Evolutionary conservation across 495 filamentous ascomycete species (phyloP), one percentile per base, ranked within the genome.

Genomic region (Aspergillus coremiiformis): DNA sequence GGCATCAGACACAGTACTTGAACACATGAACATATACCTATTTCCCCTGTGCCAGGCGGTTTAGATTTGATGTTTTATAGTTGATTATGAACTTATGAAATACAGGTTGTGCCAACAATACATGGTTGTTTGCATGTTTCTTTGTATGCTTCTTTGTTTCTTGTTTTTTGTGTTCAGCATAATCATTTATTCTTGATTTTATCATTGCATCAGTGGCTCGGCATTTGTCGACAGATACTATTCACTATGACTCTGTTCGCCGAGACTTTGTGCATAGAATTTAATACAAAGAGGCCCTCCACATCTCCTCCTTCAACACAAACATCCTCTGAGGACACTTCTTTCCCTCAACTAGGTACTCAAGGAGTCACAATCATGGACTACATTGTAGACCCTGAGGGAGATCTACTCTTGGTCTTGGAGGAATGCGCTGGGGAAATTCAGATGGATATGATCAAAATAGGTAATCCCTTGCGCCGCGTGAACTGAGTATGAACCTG

Each of bases 71-170:
- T n/a, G n/a, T n/a, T 47, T 41, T 39, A 47, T 43, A 49, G 52
- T 48, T 54, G 43, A 27, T 53, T 2, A 53, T 33, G 51, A 53
- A 27, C 26, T 54, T 32, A 54, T 27, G 52, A 54, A 49, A 41
- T 23, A 35, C 41, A 44, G 32, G 1, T 9, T 49, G 12, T 17
- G 6, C 22, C 17, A 21, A 35, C n/a, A 12, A 35, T 35, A 14
- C 32, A 35, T 35, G 5, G 5, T 10, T 32, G 8, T 30, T 30
- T 4, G 5, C 12, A n/a, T 35, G 32, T 3, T 15, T 14, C 14
- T n/a, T 35, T 5, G 2, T 15, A 10, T 15, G 2, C 12, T 35
- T 3, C 10, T 32, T 7, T 32, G 11, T 32, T 14, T 35, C 1
- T 35, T 35, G n/a, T 10, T 30, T 30, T 30, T 7, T 4, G 4